Base-by-base conservation (phyloP, 768 basidiomycete species). In the Mycena sanguinolenta region DNA sequence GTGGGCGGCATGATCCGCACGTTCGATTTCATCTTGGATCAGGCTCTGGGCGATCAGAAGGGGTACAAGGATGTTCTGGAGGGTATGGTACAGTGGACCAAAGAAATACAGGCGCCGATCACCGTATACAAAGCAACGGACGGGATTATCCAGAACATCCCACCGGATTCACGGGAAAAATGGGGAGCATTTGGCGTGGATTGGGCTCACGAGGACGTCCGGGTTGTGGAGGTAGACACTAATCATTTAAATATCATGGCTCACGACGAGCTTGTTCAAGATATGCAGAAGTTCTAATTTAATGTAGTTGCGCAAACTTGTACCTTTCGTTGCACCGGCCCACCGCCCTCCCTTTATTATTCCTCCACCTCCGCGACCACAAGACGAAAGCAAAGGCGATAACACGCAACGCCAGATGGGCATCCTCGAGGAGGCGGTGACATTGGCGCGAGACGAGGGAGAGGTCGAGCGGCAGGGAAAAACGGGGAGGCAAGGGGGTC, bases 11-110 rank as follows among this genome's bases (percentile, higher is more conserved):
- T 21, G 21, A 46, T 32, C 30, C 32, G 50, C 17, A 46, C 60
- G 36, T 62, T 62, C 46, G 60, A 62, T 44, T 62, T 62, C 50
- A 32, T n/a, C 25, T 50, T 62, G 60, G 50, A 46, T 32, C 60
- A 50, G 12, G 46, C 46, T n/a, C n/a, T n/a, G 25, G 60, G 60
- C 25, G 60, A 50, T 21, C 60, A n/a, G 30, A 4, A 30, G 60
- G 46, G 32, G 46, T 62, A 62, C 25, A 19, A 28, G n/a, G 60
- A 62, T 28, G 60, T 62, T 62, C n/a, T 62, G 46, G 30, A 21
- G n/a, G 46, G 46, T 28, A 50, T 62, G 60, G 50, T 62, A 50
- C 46, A 28, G 46, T 62, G 60, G 60, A 50, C 50, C 46, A 17
- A n/a, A 36, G 60, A 62, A 32, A 21, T 50, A n/a, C 49, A 50